Evolutionary conservation across 106 monocot genomes (phyloP), one percentile per base, ranked within the genome.

Genomic region (Apostasia ramifera): DNA sequence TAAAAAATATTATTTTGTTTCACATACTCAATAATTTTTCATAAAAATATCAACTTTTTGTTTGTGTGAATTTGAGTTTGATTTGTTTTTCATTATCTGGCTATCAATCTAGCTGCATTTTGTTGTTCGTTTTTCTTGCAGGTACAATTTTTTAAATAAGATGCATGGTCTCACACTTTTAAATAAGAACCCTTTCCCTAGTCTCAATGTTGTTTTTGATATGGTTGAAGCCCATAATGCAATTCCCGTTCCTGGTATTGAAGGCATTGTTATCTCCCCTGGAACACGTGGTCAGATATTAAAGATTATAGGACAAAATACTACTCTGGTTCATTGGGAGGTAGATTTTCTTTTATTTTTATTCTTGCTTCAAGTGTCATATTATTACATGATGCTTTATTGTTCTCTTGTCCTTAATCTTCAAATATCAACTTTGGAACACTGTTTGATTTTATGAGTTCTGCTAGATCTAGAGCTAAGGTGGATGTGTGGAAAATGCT

Each of bases 301-400:
- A 70, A 98, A 76, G 81, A 14, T 89, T 45, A 51, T 98, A 66
- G 84, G 80, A 62, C 79, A 53, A 55, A 84, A 87, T 73, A 44
- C 57, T 69, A 79, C 72, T 11, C 79, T 98, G 54, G 87, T 90
- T 69, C 92, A 76, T 70, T 98, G 97, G 97, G 84, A 92, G 83
- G 97, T 92, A 50, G 39, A 44, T 64, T 40, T 62, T 47, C 7
- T 63, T 70, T 52, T 53, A 11, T 1, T 51, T 13, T 26, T 26
- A 26, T 26, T 1, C 12, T 47, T 43, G 0, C 9, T 62, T 9
- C 43, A 65, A 43, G 6, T 6, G 46, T 13, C 37, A 26, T 37
- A 26, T 47, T 6, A 48, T 48, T 65, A n/a, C 47, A 40, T 26
- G 26, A 26, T 26, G 26, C 26, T 26, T 26, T 26, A 26, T 26